Conservation (phyloP, 78 protist genomes). For the Speleostelium caveatum region DNA sequence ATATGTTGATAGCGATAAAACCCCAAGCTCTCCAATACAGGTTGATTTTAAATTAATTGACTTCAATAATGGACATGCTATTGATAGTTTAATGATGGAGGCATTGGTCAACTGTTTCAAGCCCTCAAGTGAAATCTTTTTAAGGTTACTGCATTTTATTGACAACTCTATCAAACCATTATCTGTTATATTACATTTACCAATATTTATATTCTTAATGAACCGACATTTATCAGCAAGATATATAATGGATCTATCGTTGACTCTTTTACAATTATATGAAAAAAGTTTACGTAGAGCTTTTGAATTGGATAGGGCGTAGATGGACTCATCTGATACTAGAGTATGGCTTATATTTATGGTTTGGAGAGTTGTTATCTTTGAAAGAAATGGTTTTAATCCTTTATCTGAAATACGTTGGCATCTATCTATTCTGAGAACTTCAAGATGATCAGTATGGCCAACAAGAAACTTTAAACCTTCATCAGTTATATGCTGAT, state of each 20-base stretch:
- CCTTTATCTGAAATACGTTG: conserved; percentile 61
- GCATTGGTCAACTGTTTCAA: conserved; percentile 22
- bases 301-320: conserved; percentile 21
- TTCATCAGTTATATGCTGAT: conserved; percentile 43
- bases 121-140: not conserved
- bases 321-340: conserved; percentile 16
- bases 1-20: conserved; percentile 43
- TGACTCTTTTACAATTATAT: not conserved
- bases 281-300: conserved; percentile 13
- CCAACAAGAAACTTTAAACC: not conserved
- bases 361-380: not conserved
- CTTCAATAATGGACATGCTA: conserved; percentile 45
- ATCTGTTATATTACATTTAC: conserved; percentile 22
- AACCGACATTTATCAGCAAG: conserved; percentile 19
- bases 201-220: conserved; percentile 7
- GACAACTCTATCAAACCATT: conserved; percentile 29
- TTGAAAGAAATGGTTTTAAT: conserved; percentile 8
- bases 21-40: conserved; percentile 46
- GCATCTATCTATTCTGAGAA: conserved; percentile 35
- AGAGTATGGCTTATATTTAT: conserved; percentile 28
- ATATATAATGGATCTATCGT: not conserved
- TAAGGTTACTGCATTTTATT: conserved; percentile 5
- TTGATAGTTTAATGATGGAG: conserved; percentile 24
- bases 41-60: conserved; percentile 1
- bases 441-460: not conserved